Conservation (phyloP, 331 rosid species). For the Rhamnella rubrinervis region DNA sequence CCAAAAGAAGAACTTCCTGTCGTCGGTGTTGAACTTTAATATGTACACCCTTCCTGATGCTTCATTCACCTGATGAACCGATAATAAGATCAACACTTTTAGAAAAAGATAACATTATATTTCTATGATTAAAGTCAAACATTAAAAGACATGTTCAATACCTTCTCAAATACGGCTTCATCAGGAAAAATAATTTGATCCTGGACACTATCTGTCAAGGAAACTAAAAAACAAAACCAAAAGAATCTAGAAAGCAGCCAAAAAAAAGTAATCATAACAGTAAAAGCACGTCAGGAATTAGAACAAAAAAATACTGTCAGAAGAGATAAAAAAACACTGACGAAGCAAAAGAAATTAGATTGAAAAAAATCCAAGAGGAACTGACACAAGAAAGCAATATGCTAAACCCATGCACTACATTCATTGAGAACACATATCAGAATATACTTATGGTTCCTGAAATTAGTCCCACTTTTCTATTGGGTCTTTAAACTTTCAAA, state of each 20-base stretch:
- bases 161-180: constrained; percentile 95
- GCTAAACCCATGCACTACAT: too few relatives aligned
- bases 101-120: not conserved
- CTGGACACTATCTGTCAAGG: constrained; percentile 61
- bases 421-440: too few relatives aligned
- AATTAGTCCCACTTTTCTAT: too few relatives aligned
- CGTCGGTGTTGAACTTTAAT: constrained; percentile 74
- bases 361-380: too few relatives aligned
- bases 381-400: too few relatives aligned
- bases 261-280: not conserved
- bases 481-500: too few relatives aligned
- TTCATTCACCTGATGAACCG: constrained; percentile 68
- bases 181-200: constrained; percentile 93
- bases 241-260: not conserved
- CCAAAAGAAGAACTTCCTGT: constrained; percentile 90
- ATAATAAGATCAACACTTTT: constrained; percentile 14
- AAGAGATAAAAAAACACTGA: too few relatives aligned
- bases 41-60: constrained; percentile 86
- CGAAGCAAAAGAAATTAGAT: too few relatives aligned
- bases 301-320: not conserved
- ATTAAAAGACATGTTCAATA: constrained; percentile 20
- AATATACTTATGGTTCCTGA: too few relatives aligned
- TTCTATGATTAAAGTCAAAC: constrained; percentile 5
- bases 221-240: constrained; percentile 18
- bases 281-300: not conserved